Percentiles rank a stretch among this genome's conserved stretches.
Conservation (phyloP, 441 rosid species). For the Adansonia grandidieri region DNA sequence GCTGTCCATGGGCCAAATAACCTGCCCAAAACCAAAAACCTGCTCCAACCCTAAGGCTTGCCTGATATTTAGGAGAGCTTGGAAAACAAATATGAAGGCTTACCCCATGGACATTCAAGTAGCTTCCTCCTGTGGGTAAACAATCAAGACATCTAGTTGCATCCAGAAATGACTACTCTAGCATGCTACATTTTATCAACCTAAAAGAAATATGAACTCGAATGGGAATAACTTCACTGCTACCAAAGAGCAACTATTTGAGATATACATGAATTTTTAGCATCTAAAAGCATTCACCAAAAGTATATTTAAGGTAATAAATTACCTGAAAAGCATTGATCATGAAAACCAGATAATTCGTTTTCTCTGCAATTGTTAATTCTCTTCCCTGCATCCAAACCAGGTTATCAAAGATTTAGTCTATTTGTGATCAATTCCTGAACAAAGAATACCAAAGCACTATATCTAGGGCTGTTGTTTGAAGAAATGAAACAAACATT, state of each 20-base stretch:
- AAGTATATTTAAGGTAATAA: constrained; percentile 27
- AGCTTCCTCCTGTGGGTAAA: background rate
- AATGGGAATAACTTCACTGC: background rate
- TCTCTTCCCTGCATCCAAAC: constrained; percentile 74
- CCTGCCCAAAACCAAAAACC: no score
- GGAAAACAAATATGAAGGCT: no score
- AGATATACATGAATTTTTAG: constrained; percentile 22
- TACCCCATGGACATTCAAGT: background rate
- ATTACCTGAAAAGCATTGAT: constrained; percentile 98
- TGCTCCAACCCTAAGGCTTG: no score
- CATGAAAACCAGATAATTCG: constrained; percentile 92
- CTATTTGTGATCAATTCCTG: background rate
- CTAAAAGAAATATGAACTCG: background rate
- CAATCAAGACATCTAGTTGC: background rate
- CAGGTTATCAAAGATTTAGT: constrained; percentile 30
- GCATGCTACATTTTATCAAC: background rate
- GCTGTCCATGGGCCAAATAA: no score
- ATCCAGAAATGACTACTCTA: background rate
- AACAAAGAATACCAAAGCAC: background rate
- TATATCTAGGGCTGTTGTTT: background rate
- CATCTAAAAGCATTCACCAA: constrained; percentile 14
- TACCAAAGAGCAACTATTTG: background rate
- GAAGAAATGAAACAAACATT: background rate
- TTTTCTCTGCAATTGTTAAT: constrained; percentile 85
- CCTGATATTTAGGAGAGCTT: no score